Conservation (phyloP, 345 rosid species). For the Carallia brachiata region DNA sequence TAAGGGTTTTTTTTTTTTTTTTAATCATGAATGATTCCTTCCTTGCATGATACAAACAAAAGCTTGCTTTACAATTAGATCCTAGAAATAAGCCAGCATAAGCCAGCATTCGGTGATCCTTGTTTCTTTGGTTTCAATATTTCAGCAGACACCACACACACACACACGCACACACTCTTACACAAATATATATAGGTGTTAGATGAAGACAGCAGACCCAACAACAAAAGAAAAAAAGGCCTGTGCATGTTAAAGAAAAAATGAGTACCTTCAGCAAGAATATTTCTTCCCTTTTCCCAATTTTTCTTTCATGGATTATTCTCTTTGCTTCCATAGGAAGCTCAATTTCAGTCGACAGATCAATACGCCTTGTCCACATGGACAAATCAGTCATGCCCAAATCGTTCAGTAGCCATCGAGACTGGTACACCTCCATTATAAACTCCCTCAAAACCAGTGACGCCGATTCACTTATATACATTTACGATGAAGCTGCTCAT, state of each 20-base stretch:
- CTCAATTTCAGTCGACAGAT: conserved; percentile 5
- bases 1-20: too few relatives aligned
- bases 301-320: neutral
- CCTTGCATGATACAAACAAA: too few relatives aligned
- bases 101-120: too few relatives aligned
- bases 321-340: neutral
- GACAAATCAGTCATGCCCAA: conserved; percentile 38
- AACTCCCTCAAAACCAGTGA: conserved; percentile 9
- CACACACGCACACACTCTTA: too few relatives aligned
- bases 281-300: neutral
- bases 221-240: too few relatives aligned
- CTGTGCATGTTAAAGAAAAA: neutral
- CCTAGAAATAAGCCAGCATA: too few relatives aligned
- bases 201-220: too few relatives aligned
- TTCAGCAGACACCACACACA: too few relatives aligned
- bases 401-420: conserved; percentile 19
- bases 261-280: neutral
- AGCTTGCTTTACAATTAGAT: too few relatives aligned
- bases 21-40: too few relatives aligned
- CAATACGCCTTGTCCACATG: conserved; percentile 36
- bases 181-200: too few relatives aligned
- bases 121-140: too few relatives aligned
- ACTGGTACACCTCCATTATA: conserved; percentile 27
- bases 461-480: conserved; percentile 12
- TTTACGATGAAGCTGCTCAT: conserved; percentile 24